A percentile compares a stretch with the other conserved stretches of the same genome.
These are phyloP conservation scores for Esteya vermicola DNA, from an alignment of 2,329 filamentous ascomycete genomes.

Conservation along the genomic window DNA sequence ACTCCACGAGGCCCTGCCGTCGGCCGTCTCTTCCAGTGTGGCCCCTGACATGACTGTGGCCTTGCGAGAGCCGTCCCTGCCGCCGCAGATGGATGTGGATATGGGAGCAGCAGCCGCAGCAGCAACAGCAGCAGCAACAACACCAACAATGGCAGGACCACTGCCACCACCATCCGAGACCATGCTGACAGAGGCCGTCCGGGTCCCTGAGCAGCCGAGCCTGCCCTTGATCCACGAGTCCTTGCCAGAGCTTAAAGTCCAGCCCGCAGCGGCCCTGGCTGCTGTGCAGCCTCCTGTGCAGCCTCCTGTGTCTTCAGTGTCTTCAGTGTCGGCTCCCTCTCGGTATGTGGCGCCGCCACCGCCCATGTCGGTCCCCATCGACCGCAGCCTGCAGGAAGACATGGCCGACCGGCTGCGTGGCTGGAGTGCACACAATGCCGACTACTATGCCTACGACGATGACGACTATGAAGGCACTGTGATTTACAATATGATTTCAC, in stretches of 20 bases:
- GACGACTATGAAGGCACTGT: not conserved
- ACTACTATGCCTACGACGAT: not conserved
- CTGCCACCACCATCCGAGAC: too few relatives aligned
- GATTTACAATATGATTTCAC: conserved; percentile 9
- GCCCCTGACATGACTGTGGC: too few relatives aligned
- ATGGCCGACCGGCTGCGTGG: not conserved
- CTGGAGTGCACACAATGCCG: not conserved
- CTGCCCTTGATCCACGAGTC: not conserved
- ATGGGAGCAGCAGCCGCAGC: not conserved
- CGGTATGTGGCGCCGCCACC: not conserved
- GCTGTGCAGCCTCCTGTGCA: not conserved
- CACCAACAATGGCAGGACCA: not conserved
- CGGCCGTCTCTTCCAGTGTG: too few relatives aligned
- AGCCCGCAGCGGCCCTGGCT: not conserved
- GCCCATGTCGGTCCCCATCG: not conserved
- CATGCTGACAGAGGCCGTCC: not conserved
- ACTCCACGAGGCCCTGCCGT: too few relatives aligned
- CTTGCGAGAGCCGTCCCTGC: too few relatives aligned
- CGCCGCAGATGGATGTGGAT: too few relatives aligned
- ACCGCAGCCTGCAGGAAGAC: not conserved
- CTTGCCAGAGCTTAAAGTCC: not conserved
- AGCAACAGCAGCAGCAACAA: not conserved
- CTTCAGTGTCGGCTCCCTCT: not conserved
- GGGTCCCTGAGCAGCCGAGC: not conserved
- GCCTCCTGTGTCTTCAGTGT: not conserved